phyloP scores from a whole-genome alignment of 2,329 filamentous ascomycete genomes.

The Xylaria sp. region DNA sequence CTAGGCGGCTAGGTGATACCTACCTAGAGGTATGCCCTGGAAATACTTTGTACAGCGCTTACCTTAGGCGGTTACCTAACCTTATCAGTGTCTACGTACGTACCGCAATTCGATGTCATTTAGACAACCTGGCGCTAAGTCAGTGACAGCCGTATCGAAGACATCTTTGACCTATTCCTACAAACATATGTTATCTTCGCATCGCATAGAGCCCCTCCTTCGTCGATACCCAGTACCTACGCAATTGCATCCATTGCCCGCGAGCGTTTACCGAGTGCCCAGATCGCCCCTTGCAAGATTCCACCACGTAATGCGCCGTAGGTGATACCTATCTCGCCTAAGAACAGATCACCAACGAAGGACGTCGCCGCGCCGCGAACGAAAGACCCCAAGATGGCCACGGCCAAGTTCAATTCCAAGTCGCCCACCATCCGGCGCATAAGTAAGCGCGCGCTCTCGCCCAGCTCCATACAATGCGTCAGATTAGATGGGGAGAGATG shows the following conservation, averaged over 20 bases:
- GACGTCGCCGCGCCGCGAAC: conserved; percentile 8
- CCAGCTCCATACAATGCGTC: background rate
- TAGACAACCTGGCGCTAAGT: background rate
- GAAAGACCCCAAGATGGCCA: conserved; percentile 41
- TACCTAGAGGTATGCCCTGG: no score
- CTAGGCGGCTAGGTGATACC: no score
- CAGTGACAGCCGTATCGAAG: background rate
- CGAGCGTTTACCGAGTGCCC: background rate
- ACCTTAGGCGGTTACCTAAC: no score
- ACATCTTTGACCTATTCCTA: background rate
- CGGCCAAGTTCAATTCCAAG: conserved; percentile 67
- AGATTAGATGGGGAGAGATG: no score
- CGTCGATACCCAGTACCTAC: background rate
- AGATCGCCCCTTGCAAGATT: background rate
- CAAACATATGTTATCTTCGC: background rate
- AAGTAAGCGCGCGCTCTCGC: conserved; percentile 51
- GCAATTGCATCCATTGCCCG: background rate
- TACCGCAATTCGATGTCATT: background rate
- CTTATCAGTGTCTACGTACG: no score
- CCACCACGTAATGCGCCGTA: conserved; percentile 12
- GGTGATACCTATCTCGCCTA: conserved; percentile 5
- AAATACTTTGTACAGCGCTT: no score
- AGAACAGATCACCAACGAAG: background rate
- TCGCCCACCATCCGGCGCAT: conserved; percentile 86
- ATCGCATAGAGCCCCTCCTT: background rate